Evolutionary conservation across 352 stramenopile genomes (phyloP).

Genomic region (Elongisporangium senticosum): DNA sequence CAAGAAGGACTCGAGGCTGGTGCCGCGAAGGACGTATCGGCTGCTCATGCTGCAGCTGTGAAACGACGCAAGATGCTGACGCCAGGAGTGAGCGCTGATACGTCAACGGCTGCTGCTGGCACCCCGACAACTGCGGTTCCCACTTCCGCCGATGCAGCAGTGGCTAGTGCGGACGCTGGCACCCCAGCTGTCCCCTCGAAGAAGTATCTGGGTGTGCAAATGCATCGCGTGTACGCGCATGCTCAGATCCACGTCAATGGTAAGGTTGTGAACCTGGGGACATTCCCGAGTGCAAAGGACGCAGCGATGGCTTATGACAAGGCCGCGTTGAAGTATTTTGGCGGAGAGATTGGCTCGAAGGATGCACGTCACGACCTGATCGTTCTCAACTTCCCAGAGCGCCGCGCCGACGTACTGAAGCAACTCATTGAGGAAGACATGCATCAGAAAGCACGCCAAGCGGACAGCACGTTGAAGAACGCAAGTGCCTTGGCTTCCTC

Average conservation of each 20-base stretch:
- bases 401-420: constrained; percentile 47
- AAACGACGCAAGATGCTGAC: constrained; percentile 27
- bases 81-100: not conserved
- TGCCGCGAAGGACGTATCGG: constrained; percentile 22
- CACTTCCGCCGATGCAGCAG: not conserved
- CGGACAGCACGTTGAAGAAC: constrained; percentile 5
- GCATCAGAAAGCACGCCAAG: constrained; percentile 34
- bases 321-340: constrained; percentile 70
- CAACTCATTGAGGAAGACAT: constrained; percentile 61
- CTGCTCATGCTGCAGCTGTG: constrained; percentile 8
- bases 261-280: constrained; percentile 71
- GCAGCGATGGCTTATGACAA: constrained; percentile 81
- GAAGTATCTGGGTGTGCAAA: constrained; percentile 69
- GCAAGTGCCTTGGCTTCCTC: not conserved
- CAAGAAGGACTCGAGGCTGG: not conserved
- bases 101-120: not conserved
- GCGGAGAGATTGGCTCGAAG: constrained; percentile 31
- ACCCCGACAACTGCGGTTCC: not conserved
- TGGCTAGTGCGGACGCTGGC: not conserved
- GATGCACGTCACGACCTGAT: constrained; percentile 40
- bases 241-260: constrained; percentile 77
- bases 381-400: constrained; percentile 72
- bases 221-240: constrained; percentile 66
- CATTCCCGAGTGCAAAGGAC: constrained; percentile 60
- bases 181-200: constrained; percentile 18